Percentiles rank a stretch among this genome's conserved stretches.
These are phyloP conservation scores for Lantana camara DNA, from an alignment of 257 asterid genomes.

Conservation along the genomic window DNA sequence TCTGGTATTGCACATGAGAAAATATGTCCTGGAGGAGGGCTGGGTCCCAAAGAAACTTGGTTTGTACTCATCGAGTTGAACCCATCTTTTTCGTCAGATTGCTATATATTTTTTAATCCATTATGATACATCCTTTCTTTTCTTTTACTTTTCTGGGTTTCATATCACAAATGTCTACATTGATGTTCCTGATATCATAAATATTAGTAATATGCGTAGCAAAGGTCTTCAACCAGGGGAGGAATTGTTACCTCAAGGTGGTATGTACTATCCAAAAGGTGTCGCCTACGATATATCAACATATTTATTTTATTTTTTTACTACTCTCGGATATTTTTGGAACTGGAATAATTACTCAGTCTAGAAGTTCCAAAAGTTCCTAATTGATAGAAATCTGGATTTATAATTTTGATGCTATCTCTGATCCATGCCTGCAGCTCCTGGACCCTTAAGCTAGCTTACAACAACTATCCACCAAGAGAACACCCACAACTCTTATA, in stretches of 20 bases:
- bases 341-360: too few relatives aligned
- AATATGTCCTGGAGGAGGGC: slow-evolving; percentile 89
- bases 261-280: slow-evolving; percentile 33
- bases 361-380: too few relatives aligned
- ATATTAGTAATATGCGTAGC: slow-evolving; percentile 90
- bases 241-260: slow-evolving; percentile 80
- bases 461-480: too few relatives aligned
- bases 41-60: slow-evolving; percentile 99
- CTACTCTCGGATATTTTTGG: too few relatives aligned
- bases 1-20: slow-evolving; percentile 94
- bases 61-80: slow-evolving; percentile 29
- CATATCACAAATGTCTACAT: slow-evolving; percentile 72
- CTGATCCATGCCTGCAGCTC: too few relatives aligned
- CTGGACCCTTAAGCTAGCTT: too few relatives aligned
- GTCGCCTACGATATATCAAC: too few relatives aligned
- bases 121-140: slow-evolving; percentile 25
- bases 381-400: too few relatives aligned
- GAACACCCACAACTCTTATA: too few relatives aligned
- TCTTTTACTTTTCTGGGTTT: slow-evolving; percentile 22
- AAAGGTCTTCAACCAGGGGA: slow-evolving; percentile 93
- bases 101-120: slow-evolving; percentile 10
- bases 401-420: too few relatives aligned
- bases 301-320: too few relatives aligned
- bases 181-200: slow-evolving; percentile 91
- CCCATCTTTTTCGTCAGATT: background rate